Conservation (phyloP, 2,329 filamentous ascomycete genomes). For the Pestalotiopsis sp. region DNA sequence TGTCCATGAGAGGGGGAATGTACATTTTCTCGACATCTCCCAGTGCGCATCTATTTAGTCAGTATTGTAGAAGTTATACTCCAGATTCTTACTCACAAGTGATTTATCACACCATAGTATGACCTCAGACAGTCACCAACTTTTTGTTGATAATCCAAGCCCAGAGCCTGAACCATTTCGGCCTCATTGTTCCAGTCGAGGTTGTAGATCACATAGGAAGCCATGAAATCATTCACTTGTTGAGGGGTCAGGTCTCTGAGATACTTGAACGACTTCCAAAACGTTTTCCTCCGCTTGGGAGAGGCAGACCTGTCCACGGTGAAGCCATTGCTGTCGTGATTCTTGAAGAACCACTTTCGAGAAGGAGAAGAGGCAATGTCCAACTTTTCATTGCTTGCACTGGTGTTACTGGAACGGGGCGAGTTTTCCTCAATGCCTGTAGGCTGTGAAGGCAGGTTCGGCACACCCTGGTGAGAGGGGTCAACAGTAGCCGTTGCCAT, state of each 20-base stretch:
- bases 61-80: neutral
- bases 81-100: conserved; percentile 37
- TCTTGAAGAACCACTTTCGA: conserved; percentile 15
- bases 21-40: conserved; percentile 63
- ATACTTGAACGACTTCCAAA: conserved; percentile 52
- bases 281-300: conserved; percentile 51
- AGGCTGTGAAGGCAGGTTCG: neutral
- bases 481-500: conserved; percentile 4
- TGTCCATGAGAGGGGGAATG: conserved; percentile 56
- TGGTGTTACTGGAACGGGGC: conserved; percentile 17
- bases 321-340: conserved; percentile 16
- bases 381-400: conserved; percentile 14
- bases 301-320: conserved; percentile 46
- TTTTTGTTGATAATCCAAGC: conserved; percentile 50
- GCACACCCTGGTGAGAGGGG: conserved; percentile 5
- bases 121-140: conserved; percentile 53
- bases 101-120: conserved; percentile 58
- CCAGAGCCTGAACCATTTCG: conserved; percentile 49
- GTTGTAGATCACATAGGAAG: conserved; percentile 59
- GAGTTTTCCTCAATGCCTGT: conserved; percentile 4
- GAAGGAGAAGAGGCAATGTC: conserved; percentile 15
- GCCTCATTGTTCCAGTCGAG: conserved; percentile 55
- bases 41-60: conserved; percentile 38
- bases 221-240: conserved; percentile 58
- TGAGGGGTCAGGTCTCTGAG: conserved; percentile 50